Base-by-base conservation (phyloP, 2,329 filamentous ascomycete genomes). In the Alternaria brassicicola region DNA sequence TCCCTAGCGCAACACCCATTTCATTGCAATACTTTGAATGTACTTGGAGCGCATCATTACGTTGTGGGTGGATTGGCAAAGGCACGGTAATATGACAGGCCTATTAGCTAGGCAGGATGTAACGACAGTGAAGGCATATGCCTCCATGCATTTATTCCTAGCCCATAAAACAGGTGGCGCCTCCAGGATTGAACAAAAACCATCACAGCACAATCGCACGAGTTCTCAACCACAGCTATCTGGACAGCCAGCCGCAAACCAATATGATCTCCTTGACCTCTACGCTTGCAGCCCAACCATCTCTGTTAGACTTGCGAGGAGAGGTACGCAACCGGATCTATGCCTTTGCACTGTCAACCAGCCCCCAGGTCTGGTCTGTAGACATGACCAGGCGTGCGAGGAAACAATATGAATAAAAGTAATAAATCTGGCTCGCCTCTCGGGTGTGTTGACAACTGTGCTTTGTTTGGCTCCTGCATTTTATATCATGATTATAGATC, bases 221-320 rank as follows among this genome's bases (percentile, higher is more conserved):
- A 17, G 9, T 6, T 19, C 35, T 38, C 17, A 36, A 36, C 9
- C 35, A 1, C 9, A 21, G 2, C 10, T 1, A 13, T 38, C 0
- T 1, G 10, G 36, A 39, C 6, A 1, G 23, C 36, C 2, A 13
- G 15, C 2, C 5, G 13, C 12, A 13, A 0, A 39, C 36, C 0
- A 23, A 4, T 19, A 39, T 39, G 1, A 10, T 5, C 2, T 13
- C 19, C 6, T 17, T 3, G 5, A 6, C 3, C 7, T 3, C 17
- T 10, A 21, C 35, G 17, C n/a, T n/a, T 0, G 4, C 8, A 6
- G 15, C 9, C 2, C 35, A 13, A 15, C 13, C 2, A 4, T 12
- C 36, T 2, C 36, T 39, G 19, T 19, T 39, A 23, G 15, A 13
- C 10, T 23, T 39, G 8, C 36, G 10, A 39, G 5, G 19, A 15